Evolutionary conservation across 164 flowering plant species (phyloP), one percentile per base, ranked within the genome.

Genomic region (Annona squamosa): DNA sequence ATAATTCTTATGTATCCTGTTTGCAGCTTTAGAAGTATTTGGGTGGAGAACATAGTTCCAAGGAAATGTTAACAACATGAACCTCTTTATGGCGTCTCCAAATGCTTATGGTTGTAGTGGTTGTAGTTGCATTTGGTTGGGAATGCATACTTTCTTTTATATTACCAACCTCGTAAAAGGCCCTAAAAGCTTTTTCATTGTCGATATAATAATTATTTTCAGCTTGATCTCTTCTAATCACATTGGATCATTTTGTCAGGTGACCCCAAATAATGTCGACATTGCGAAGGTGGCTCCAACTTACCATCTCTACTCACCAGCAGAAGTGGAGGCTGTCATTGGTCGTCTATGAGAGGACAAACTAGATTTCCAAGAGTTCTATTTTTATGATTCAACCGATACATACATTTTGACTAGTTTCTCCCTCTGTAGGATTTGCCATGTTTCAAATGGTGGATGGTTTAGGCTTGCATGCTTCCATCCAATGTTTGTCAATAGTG

Each of bases 181-280:
- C 59, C 16, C 13, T 0, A 52, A 52, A 52, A 52, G 37, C 2
- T 48, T 48, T 48, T 48, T 52, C 13, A 52, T 52, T 52, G 9
- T 52, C 13, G 13, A 0, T 7, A 52, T 16, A 52, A 0, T 3
- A 37, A 45, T 46, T 42, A 42, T 68, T 46, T 46, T 63, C 37
- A 4, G 5, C 42, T 71, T 3, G 46, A 26, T 37, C 67, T 71
- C 1, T 3, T 16, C 41, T 45, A 59, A 52, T 68, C 37, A 46
- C 9, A 4, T 16, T 52, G 59, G 59, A 16, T 52, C 63, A 7
- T 65, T 56, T 75, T 56, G 46, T 78, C 84, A 93, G 98, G 98
- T 92, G 75, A 94, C 99, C 1, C 95, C 99, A 16, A 92, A 89
- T 76, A 94, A 94, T 73, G 99, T 94, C 52, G 99, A 94, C 65